Conservation (phyloP, 2,329 filamentous ascomycete genomes). For the Pyrenochaeta sp. region DNA sequence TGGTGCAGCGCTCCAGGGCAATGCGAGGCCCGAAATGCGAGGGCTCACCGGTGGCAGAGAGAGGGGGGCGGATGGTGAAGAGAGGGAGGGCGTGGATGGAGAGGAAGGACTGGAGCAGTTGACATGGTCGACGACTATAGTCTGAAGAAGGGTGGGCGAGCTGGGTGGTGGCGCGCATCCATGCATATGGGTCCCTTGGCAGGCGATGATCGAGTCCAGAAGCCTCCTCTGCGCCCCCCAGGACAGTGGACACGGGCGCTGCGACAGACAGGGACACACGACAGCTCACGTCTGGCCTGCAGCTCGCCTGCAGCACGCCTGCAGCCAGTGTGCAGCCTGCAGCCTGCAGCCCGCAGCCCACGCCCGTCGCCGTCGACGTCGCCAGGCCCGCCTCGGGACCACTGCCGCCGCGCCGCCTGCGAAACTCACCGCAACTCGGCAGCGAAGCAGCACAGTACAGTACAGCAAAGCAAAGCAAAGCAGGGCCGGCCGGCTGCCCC, state of each 20-base stretch:
- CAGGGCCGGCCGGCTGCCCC: neutral
- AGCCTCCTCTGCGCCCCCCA: too few species aligned
- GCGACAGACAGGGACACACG: neutral
- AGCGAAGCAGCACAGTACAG: too few species aligned
- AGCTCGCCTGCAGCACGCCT: neutral
- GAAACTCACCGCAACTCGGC: conserved; percentile 9
- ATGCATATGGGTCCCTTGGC: neutral
- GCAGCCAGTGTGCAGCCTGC: neutral
- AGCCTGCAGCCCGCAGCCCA: neutral
- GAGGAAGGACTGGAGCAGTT: neutral
- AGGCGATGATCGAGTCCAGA: neutral
- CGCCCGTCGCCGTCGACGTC: neutral
- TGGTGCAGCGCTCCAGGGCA: conserved; percentile 20
- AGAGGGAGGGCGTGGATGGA: conserved; percentile 7
- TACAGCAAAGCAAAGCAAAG: too few species aligned
- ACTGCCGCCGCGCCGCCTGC: neutral
- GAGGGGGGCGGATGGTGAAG: conserved; percentile 4
- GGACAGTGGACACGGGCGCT: too few species aligned
- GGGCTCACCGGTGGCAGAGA: conserved; percentile 17
- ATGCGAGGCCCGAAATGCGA: conserved; percentile 14
- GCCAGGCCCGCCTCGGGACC: neutral
- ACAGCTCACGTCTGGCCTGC: neutral
- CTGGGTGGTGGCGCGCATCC: neutral
- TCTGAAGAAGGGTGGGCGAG: neutral
- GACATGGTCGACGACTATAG: neutral